Conservation (phyloP, 495 filamentous ascomycete species). For the Xylaria longipes region DNA sequence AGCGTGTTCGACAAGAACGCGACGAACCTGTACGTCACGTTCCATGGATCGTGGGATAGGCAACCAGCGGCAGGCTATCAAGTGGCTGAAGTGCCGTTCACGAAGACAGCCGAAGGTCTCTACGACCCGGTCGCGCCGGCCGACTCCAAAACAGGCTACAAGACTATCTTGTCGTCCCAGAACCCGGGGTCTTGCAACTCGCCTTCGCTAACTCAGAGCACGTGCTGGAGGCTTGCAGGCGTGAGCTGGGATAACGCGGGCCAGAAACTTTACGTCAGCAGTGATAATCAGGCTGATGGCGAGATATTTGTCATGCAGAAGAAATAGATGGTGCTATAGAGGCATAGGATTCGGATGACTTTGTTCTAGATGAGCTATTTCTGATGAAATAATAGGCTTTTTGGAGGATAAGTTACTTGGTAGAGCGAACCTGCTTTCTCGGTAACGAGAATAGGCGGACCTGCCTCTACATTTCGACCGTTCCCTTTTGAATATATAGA, state of each 20-base stretch:
- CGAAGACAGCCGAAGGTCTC: conserved; percentile 42
- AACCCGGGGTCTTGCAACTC: conserved; percentile 37
- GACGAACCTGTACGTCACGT: conserved; percentile 60
- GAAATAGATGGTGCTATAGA: conserved; percentile 21
- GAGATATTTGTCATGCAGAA: conserved; percentile 50
- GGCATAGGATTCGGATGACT: neutral
- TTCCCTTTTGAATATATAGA: neutral
- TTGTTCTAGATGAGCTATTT: neutral
- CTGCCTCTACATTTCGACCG: neutral
- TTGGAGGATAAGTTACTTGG: neutral
- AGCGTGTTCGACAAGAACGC: conserved; percentile 50
- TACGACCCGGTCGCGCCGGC: conserved; percentile 44
- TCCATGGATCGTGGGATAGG: conserved; percentile 66
- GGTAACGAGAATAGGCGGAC: neutral
- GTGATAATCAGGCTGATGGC: conserved; percentile 49
- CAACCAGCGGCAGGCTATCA: conserved; percentile 60
- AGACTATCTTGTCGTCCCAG: conserved; percentile 41
- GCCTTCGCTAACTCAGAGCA: conserved; percentile 37
- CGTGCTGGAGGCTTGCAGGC: conserved; percentile 42
- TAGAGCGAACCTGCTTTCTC: neutral
- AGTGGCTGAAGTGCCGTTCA: conserved; percentile 54
- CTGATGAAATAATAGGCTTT: neutral
- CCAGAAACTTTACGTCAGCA: conserved; percentile 42
- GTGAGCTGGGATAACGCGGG: conserved; percentile 42
- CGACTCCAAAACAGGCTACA: conserved; percentile 43